Base-by-base conservation (phyloP, 2,329 filamentous ascomycete species). In the Septoria petroselini region DNA sequence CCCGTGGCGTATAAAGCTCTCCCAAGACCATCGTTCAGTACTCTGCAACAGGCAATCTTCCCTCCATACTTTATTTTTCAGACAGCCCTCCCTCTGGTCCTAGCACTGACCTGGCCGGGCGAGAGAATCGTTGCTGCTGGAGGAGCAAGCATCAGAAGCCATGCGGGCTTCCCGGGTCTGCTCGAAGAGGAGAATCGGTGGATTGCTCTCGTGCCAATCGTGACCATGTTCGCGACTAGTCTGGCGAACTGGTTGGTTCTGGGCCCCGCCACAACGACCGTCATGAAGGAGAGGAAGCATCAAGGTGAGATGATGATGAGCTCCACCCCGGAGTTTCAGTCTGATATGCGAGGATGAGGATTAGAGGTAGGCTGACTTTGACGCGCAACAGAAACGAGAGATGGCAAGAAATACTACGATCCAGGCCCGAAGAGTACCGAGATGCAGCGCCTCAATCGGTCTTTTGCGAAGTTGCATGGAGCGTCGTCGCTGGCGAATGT, bases 51-150 rank as follows among this genome's bases (percentile, higher is more conserved):
- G 58, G 81, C 81, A 56, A 81, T 91, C 45, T 95, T 96, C 73
- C 89, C 89, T 27, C 78, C 88, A 62, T 98, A 95, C 76, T 97
- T 97, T 69, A 76, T 81, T 38, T 74, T 97, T 50, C 91, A 97
- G 72, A 84, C 88, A 3, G 76, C 78, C 4, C 74, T 91, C 1
- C 88, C 93, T 0, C 69, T 85, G 12, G 65, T 88, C 17, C 74
- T 96, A 14, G 84, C 86, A 15, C 66, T 94, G 48, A 96, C 91
- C 3, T 91, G 88, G 65, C 90, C 90, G 4, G 83, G 80, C n/a
- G 77, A 76, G 37, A 64, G 60, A 47, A 27, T 65, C 11, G 57
- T 59, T 1, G 54, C 55, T 7, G 53, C 59, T 3, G 65, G 60
- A 33, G 57, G 54, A 14, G 45, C 48, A 21, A 58, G 49, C 7